Percentiles rank a stretch among this genome's conserved stretches.
These are phyloP conservation scores for Leccinum rimulosum DNA, from an alignment of 768 basidiomycete genomes.

Conservation along the genomic window DNA sequence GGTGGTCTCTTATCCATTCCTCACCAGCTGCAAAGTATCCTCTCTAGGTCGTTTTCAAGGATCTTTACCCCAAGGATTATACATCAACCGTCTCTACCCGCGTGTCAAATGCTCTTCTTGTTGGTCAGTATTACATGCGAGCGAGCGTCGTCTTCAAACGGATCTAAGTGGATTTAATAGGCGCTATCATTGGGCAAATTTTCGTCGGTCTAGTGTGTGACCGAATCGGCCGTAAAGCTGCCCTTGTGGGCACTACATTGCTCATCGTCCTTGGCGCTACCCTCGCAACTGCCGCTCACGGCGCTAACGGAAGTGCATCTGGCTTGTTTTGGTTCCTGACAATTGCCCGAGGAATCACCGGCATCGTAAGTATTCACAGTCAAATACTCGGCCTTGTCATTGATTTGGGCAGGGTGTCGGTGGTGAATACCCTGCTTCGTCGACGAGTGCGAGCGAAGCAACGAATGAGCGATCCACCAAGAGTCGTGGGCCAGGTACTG, in stretches of 20 bases:
- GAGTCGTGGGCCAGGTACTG: slow-evolving; percentile 55
- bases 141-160: neutral
- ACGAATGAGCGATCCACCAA: slow-evolving; percentile 67
- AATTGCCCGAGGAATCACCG: slow-evolving; percentile 67
- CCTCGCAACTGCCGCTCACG: slow-evolving; percentile 66
- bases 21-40: slow-evolving; percentile 10
- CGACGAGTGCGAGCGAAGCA: slow-evolving; percentile 66
- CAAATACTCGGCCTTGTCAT: neutral
- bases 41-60: slow-evolving; percentile 59
- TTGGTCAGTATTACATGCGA: slow-evolving; percentile 43
- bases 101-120: slow-evolving; percentile 67
- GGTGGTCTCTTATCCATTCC: slow-evolving; percentile 7
- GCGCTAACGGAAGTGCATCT: slow-evolving; percentile 48
- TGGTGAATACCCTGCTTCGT: slow-evolving; percentile 76
- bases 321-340: slow-evolving; percentile 78
- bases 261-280: slow-evolving; percentile 70
- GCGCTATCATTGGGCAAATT: slow-evolving; percentile 61
- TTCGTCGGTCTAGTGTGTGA: slow-evolving; percentile 70
- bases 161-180: slow-evolving; percentile 30
- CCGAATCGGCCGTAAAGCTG: slow-evolving; percentile 71
- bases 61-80: slow-evolving; percentile 61
- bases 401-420: slow-evolving; percentile 54
- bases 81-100: slow-evolving; percentile 61
- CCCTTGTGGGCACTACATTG: slow-evolving; percentile 64
- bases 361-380: slow-evolving; percentile 42